These are phyloP conservation scores for Leccinum disarticulatum DNA, from an alignment of 768 basidiomycete genomes.

Conservation along the genomic window DNA sequence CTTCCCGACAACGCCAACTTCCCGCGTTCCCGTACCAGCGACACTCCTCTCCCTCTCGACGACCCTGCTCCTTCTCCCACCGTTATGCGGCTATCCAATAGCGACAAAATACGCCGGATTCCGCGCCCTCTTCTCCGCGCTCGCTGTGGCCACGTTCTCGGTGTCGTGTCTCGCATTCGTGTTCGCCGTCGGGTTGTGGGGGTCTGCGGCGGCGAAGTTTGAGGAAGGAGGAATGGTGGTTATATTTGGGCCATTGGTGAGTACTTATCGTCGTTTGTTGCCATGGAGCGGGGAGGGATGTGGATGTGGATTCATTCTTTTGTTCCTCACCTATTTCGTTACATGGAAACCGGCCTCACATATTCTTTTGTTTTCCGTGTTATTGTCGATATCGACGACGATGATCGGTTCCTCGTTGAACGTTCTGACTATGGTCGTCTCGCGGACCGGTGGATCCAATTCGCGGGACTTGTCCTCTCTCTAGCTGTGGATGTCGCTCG, in stretches of 20 bases:
- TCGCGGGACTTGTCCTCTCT: too few species aligned
- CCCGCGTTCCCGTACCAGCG: not conserved
- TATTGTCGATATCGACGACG: not conserved
- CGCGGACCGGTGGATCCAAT: too few species aligned
- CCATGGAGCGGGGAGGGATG: not conserved
- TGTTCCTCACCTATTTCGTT: not conserved
- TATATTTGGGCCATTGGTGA: slow-evolving; percentile 5
- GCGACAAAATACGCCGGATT: not conserved
- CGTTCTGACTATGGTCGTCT: slow-evolving; percentile 18
- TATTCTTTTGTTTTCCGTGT: not conserved
- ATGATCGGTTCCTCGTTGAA: slow-evolving; percentile 57
- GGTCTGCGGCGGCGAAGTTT: not conserved
- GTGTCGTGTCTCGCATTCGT: slow-evolving; percentile 1
- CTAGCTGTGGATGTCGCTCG: slow-evolving; percentile 4
- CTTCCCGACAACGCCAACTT: not conserved
- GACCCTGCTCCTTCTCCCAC: not conserved
- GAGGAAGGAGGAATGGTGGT: not conserved
- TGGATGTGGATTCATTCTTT: not conserved
- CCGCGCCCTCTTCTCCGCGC: not conserved
- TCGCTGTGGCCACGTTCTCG: not conserved
- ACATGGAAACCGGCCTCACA: not conserved
- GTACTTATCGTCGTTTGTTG: not conserved
- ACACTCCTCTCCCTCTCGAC: not conserved
- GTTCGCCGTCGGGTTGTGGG: slow-evolving; percentile 1
- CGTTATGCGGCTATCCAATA: not conserved